Base-by-base conservation (phyloP, 1,284 basidiomycete genomes). In the Laetiporus sulphureus region DNA sequence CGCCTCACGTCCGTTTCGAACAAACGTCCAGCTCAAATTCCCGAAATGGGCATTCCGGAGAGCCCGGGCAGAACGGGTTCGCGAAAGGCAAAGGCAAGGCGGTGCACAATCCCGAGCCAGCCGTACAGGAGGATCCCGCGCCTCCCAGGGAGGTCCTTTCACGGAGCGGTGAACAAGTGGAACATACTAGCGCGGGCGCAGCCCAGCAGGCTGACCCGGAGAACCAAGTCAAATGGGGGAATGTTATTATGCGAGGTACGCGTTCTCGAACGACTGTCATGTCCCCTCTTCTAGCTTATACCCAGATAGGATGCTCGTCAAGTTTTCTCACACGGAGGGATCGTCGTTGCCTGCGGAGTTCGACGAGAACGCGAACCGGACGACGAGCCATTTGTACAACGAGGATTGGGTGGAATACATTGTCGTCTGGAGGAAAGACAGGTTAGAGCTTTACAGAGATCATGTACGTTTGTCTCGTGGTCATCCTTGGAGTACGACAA, bases 231-330 rank as follows among this genome's bases (percentile, higher is more conserved):
- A 35, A 50, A 56, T 40, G 68, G 65, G 62, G 72, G 57, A 71
- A 76, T 29, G 59, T 75, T n/a, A 59, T 79, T 10, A 67, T 86
- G 63, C 65, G 80, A 74, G 85, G 84, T 84, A 53, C 41, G 57
- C n/a, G 39, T 10, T 7, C 4, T 18, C 29, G 15, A n/a, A 6
- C 36, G 4, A 34, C 21, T 38, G 3, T 16, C 35, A 30, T 24
- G 29, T 53, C 38, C 59, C 48, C 46, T 37, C 46, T 39, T 45
- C 23, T 42, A 35, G 25, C 33, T 42, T 15, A 33, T 20, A 12
- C 44, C 44, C 61, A 87, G 90, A 92, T 60, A 73, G 90, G 50
- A 92, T 93, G 86, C 72, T 91, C 11, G 79, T 93, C 33, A 75
- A 86, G 47, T 69, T 83, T 7, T 77, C 73, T 35, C 77, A 82